Conservation (phyloP, 164 flowering plant genomes). For the Vitis cinerea region DNA sequence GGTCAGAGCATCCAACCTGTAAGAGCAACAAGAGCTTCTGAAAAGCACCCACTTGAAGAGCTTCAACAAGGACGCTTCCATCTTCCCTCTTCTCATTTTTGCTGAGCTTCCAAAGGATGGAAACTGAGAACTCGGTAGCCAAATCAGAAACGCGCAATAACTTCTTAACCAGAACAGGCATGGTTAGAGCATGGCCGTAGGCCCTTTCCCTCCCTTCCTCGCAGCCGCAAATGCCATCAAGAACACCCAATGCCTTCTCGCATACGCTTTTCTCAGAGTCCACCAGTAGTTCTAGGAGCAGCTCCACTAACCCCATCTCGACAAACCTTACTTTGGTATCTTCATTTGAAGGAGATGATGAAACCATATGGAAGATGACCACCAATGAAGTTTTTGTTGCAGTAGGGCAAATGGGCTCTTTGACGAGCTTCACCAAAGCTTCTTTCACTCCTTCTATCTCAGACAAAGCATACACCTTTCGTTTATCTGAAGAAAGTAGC, state of each 20-base stretch:
- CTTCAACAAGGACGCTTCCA: slow-evolving; percentile 45
- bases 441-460: slow-evolving; percentile 42
- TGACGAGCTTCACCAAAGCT: slow-evolving; percentile 41
- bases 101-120: slow-evolving; percentile 66
- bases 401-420: slow-evolving; percentile 57
- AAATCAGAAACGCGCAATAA: slow-evolving; percentile 59
- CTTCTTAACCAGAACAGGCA: slow-evolving; percentile 81
- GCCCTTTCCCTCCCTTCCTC: slow-evolving; percentile 41
- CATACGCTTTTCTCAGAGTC: slow-evolving; percentile 54
- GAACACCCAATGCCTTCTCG: slow-evolving; percentile 65
- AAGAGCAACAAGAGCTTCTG: slow-evolving; percentile 76
- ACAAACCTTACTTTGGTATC: slow-evolving; percentile 23
- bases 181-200: slow-evolving; percentile 38
- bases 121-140: slow-evolving; percentile 66
- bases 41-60: slow-evolving; percentile 70
- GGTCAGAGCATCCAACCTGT: slow-evolving; percentile 71
- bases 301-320: slow-evolving; percentile 46
- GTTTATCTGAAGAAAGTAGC: slow-evolving; percentile 31
- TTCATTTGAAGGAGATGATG: slow-evolving; percentile 18
- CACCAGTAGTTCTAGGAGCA: slow-evolving; percentile 53
- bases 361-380: slow-evolving; percentile 41
- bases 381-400: slow-evolving; percentile 58
- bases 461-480: slow-evolving; percentile 15
- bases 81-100: slow-evolving; percentile 37
- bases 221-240: slow-evolving; percentile 42